A percentile compares a stretch with the other conserved stretches of the same genome.
These are phyloP conservation scores for Thraustochytrium sp. DNA, from an alignment of 352 stramenopile genomes.

Conservation along the genomic window DNA sequence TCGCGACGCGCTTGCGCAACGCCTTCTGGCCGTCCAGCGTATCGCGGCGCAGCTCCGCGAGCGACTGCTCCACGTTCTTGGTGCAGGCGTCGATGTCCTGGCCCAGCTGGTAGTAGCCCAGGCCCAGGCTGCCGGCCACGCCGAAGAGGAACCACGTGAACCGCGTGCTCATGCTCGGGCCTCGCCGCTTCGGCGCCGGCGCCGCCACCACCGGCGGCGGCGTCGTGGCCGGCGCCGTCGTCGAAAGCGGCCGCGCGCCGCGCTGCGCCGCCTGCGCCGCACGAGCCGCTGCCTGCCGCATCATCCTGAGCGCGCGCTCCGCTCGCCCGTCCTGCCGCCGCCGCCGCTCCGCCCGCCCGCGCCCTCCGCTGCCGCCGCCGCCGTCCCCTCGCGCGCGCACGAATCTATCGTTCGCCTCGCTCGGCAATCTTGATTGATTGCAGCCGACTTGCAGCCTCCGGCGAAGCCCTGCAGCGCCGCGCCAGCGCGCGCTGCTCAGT, in stretches of 20 bases:
- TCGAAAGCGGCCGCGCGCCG: neutral
- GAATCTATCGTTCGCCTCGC: too few relatives aligned
- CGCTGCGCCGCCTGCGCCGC: too few relatives aligned
- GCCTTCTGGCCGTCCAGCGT: constrained; percentile 37
- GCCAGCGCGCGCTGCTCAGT: too few relatives aligned
- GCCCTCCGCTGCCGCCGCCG: too few relatives aligned
- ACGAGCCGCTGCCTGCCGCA: too few relatives aligned
- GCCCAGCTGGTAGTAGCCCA: constrained; percentile 30
- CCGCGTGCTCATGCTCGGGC: neutral
- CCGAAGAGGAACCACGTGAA: constrained; percentile 28
- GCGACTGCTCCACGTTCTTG: neutral
- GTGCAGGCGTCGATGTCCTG: constrained; percentile 29
- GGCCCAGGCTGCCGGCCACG: neutral
- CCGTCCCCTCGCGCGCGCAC: too few relatives aligned
- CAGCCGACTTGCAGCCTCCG: too few relatives aligned
- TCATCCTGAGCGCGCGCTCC: too few relatives aligned
- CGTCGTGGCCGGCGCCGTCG: neutral
- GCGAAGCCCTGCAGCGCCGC: too few relatives aligned
- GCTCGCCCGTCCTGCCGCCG: too few relatives aligned
- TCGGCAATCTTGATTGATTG: too few relatives aligned
- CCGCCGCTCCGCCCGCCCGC: too few relatives aligned
- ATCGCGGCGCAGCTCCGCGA: constrained; percentile 31
- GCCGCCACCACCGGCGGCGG: neutral
- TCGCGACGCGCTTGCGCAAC: neutral
- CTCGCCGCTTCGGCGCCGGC: neutral